Evolutionary conservation across 495 filamentous ascomycete species (phyloP).

Genomic region (Talaromyces liani): DNA sequence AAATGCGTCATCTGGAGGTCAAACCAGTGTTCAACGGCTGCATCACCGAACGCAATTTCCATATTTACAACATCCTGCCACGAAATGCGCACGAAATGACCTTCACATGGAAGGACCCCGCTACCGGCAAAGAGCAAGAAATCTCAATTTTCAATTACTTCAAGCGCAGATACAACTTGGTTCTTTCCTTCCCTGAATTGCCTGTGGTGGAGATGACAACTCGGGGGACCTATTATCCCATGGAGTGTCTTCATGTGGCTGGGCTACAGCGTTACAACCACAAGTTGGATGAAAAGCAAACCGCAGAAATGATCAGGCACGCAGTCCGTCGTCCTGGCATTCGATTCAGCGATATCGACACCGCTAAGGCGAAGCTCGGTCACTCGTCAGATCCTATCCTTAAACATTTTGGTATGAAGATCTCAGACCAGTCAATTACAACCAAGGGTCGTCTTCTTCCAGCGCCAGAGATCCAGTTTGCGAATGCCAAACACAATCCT

Average conservation of each 20-base stretch:
- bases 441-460: slow-evolving; percentile 65
- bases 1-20: slow-evolving; percentile 1
- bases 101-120: slow-evolving; percentile 35
- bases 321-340: slow-evolving; percentile 57
- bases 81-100: slow-evolving; percentile 30
- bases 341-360: slow-evolving; percentile 54
- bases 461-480: slow-evolving; percentile 62
- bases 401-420: slow-evolving; percentile 56
- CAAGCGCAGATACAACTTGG: slow-evolving; percentile 51
- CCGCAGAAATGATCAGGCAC: slow-evolving; percentile 79
- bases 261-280: slow-evolving; percentile 67
- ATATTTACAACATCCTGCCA: slow-evolving; percentile 16
- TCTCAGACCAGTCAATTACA: slow-evolving; percentile 53
- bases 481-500: slow-evolving; percentile 44
- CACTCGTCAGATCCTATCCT: slow-evolving; percentile 65
- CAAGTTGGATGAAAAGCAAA: slow-evolving; percentile 65
- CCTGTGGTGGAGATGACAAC: slow-evolving; percentile 68
- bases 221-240: slow-evolving; percentile 60
- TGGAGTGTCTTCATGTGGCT: slow-evolving; percentile 61
- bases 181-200: slow-evolving; percentile 44
- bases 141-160: slow-evolving; percentile 65
- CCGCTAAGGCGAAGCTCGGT: slow-evolving; percentile 58
- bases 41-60: not conserved
- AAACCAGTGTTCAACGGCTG: not conserved
- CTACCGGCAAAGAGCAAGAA: slow-evolving; percentile 26